A percentile compares a stretch with the other conserved stretches of the same genome.
Conservation (phyloP, 805 yeast species). For the Ogataea methanolica region DNA sequence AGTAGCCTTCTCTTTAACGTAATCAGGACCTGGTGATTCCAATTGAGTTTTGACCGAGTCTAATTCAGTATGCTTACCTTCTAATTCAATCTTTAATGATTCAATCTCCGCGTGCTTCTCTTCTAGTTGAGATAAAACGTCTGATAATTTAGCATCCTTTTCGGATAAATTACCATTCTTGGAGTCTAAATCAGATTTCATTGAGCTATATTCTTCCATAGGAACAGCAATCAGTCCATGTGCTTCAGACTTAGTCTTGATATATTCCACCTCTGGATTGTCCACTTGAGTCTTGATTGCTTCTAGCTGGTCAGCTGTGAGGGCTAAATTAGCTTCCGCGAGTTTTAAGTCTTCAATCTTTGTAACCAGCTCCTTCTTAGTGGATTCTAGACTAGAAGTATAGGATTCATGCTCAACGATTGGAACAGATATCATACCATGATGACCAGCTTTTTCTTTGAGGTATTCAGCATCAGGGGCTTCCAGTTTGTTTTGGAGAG, state of each 20-base stretch:
- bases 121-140: background rate
- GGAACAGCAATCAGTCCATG: constrained; percentile 16
- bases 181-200: background rate
- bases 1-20: constrained; percentile 23
- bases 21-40: constrained; percentile 28
- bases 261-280: constrained; percentile 18
- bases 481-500: background rate
- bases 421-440: constrained; percentile 4
- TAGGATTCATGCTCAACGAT: constrained; percentile 2
- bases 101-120: background rate
- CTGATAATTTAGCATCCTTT: background rate
- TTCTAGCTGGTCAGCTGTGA: background rate
- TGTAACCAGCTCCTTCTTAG: no score
- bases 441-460: background rate
- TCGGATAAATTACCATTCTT: background rate
- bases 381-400: background rate
- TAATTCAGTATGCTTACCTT: constrained; percentile 6
- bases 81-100: background rate
- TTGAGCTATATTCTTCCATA: constrained; percentile 11
- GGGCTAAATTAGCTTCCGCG: background rate
- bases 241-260: constrained; percentile 14
- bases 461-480: constrained; percentile 1
- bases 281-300: constrained; percentile 1
- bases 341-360: background rate
- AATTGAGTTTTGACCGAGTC: constrained; percentile 7